phyloP scores from a whole-genome alignment of 768 basidiomycete genomes.

The Dentipellis fragilis region DNA sequence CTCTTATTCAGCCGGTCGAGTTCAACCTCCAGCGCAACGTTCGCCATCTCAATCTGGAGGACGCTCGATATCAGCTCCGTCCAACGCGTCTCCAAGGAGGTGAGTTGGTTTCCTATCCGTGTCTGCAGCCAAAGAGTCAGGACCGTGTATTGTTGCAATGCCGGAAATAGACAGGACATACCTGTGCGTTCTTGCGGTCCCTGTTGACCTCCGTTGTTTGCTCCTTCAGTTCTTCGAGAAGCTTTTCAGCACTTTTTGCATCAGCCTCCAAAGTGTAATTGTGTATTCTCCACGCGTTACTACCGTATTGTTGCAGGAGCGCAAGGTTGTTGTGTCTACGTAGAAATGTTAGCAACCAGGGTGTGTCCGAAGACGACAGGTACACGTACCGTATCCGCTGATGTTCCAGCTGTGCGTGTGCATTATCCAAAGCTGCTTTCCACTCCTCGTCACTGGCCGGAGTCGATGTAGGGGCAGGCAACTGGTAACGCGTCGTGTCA shows the following conservation, averaged over 20 bases:
- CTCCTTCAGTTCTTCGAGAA: constrained; percentile 70
- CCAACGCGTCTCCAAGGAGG: constrained; percentile 79
- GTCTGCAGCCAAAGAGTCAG: constrained; percentile 36
- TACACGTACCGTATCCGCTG: constrained; percentile 60
- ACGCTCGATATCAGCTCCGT: constrained; percentile 86
- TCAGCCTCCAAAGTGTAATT: constrained; percentile 81
- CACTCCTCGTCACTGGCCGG: constrained; percentile 70
- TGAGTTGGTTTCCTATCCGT: constrained; percentile 68
- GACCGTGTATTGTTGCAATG: neutral
- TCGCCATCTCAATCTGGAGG: constrained; percentile 93
- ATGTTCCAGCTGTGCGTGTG: constrained; percentile 76
- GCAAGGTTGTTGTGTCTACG: constrained; percentile 73
- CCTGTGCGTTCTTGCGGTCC: constrained; percentile 80
- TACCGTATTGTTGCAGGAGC: constrained; percentile 75
- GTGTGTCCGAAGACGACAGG: neutral
- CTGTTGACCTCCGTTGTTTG: constrained; percentile 80
- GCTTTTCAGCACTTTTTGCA: constrained; percentile 58
- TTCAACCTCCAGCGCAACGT: constrained; percentile 78
- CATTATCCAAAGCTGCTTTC: constrained; percentile 65
- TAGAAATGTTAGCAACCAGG: neutral
- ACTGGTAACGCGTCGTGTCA: constrained; percentile 64
- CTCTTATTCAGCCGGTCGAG: constrained; percentile 48
- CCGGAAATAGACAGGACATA: constrained; percentile 19
- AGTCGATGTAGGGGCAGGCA: constrained; percentile 53
- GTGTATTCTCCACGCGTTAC: constrained; percentile 87